phyloP scores from a whole-genome alignment of 2,329 filamentous ascomycete genomes.

The Podosphaera leucotricha region DNA sequence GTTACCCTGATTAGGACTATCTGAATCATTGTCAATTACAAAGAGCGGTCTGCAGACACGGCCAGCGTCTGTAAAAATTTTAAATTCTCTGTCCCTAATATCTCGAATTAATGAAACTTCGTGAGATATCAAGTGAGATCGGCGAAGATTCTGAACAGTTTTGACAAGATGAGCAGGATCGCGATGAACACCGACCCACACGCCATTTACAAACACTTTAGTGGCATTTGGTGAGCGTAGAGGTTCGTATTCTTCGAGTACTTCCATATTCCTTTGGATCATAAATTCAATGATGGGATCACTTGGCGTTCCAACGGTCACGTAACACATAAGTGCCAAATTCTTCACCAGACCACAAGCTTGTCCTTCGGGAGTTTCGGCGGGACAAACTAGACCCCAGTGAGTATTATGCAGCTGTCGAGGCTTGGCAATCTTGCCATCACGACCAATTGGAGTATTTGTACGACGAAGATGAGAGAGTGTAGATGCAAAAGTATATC shows the following conservation, averaged over 20 bases:
- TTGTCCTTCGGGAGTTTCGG: constrained; percentile 93
- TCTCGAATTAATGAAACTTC: constrained; percentile 91
- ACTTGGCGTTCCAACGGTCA: constrained; percentile 80
- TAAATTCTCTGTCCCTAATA: constrained; percentile 92
- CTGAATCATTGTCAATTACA: constrained; percentile 67
- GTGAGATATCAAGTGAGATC: constrained; percentile 63
- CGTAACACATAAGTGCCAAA: constrained; percentile 90
- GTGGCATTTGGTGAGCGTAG: constrained; percentile 72
- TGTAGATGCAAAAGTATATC: constrained; percentile 92
- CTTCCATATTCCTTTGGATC: constrained; percentile 86
- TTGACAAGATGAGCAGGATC: constrained; percentile 69
- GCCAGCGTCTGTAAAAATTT: constrained; percentile 92
- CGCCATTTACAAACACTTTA: constrained; percentile 94
- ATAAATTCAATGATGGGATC: constrained; percentile 88
- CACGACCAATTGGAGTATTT: constrained; percentile 90
- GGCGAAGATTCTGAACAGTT: constrained; percentile 52
- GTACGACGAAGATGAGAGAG: constrained; percentile 90
- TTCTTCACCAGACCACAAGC: constrained; percentile 98
- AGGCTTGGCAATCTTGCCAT: constrained; percentile 95
- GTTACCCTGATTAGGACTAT: constrained; percentile 50
- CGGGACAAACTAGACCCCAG: constrained; percentile 92
- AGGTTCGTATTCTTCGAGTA: constrained; percentile 85
- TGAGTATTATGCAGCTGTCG: constrained; percentile 96
- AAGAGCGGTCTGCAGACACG: constrained; percentile 86
- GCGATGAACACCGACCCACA: constrained; percentile 89